phyloP scores from a whole-genome alignment of 441 rosid species.

The Corymbia citriodora region DNA sequence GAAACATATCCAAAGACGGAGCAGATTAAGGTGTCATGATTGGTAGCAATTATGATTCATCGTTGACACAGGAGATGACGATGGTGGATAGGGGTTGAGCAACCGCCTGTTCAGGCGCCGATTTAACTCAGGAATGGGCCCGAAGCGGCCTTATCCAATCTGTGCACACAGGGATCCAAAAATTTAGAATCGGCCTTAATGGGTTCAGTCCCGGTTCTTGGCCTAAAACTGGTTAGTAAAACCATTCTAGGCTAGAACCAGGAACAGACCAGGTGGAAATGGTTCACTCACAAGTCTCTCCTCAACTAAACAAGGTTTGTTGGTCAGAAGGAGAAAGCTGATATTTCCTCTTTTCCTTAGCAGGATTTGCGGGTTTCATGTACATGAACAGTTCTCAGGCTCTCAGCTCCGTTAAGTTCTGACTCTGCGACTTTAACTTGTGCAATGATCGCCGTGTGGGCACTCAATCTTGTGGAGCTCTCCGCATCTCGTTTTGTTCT shows the following conservation, averaged over 20 bases:
- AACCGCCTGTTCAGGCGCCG: neutral
- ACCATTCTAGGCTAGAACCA: neutral
- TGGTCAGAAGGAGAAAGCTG: neutral
- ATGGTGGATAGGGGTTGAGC: neutral
- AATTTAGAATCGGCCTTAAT: neutral
- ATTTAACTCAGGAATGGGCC: neutral
- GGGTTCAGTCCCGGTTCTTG: neutral
- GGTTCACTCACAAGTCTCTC: neutral
- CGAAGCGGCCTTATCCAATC: neutral
- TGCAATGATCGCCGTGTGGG: neutral
- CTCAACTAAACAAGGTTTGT: neutral
- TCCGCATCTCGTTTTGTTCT: neutral
- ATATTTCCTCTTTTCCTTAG: neutral
- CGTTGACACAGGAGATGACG: neutral
- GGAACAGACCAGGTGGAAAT: neutral
- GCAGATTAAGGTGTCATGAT: too few relatives aligned
- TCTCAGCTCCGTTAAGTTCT: neutral
- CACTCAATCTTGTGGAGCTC: neutral
- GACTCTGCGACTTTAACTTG: neutral
- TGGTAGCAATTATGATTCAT: too few relatives aligned
- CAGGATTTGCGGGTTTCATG: neutral
- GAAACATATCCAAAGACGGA: too few relatives aligned
- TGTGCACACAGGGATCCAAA: neutral
- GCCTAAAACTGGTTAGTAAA: neutral
- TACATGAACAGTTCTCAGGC: neutral